phyloP scores from a whole-genome alignment of 495 filamentous ascomycete genomes.

The Ascobolus immersus region DNA sequence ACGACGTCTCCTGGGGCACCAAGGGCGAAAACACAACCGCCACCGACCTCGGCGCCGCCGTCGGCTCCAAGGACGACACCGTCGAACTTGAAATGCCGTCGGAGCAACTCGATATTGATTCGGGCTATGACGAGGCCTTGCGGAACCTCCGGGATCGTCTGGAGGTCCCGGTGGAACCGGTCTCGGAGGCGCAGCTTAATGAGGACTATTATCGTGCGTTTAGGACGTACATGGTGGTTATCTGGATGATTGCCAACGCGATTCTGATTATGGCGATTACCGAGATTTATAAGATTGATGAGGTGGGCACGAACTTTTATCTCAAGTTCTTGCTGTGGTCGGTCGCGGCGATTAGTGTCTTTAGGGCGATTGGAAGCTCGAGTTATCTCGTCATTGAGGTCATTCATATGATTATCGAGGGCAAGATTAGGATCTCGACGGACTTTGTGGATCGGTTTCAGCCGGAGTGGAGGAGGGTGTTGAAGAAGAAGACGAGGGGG shows the following conservation, averaged over 20 bases:
- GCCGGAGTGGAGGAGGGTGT: conserved; percentile 15
- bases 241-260: conserved; percentile 82
- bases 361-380: conserved; percentile 56
- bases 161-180: conserved; percentile 37
- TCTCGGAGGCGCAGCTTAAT: conserved; percentile 60
- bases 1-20: conserved; percentile 97
- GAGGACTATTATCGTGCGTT: conserved; percentile 98
- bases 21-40: conserved; percentile 91
- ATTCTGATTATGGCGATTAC: conserved; percentile 78
- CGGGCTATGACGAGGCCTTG: conserved; percentile 86
- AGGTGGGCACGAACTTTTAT: conserved; percentile 65
- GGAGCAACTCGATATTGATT: conserved; percentile 95
- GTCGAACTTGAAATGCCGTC: conserved; percentile 89
- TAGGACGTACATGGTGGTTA: conserved; percentile 93
- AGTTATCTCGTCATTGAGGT: conserved; percentile 61
- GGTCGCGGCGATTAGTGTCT: conserved; percentile 62
- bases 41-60: conserved; percentile 70
- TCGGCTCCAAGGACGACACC: conserved; percentile 38
- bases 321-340: conserved; percentile 80
- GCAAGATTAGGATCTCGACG: conserved; percentile 38
- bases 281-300: conserved; percentile 50
- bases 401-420: conserved; percentile 66
- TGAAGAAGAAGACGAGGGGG: background rate
- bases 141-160: conserved; percentile 85
- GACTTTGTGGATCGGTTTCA: conserved; percentile 16